Evolutionary conservation across 768 basidiomycete species (phyloP).

Genomic region (Hygrocybe coccinea): DNA sequence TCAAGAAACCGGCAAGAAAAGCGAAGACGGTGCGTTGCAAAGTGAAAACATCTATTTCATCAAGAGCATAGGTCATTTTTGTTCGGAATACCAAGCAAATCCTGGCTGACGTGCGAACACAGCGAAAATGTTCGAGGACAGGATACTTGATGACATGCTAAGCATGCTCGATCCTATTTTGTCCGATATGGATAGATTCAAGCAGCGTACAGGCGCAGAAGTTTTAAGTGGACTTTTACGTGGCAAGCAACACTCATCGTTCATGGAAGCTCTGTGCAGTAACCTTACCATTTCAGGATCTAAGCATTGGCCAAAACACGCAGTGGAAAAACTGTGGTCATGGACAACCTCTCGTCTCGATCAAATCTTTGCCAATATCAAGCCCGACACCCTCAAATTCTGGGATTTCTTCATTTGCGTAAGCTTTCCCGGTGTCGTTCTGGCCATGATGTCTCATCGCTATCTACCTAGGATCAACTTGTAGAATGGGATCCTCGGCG

Average conservation of each 20-base stretch:
- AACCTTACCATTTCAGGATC: conserved; percentile 45
- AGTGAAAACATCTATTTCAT: conserved; percentile 41
- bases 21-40: conserved; percentile 52
- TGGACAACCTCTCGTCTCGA: conserved; percentile 66
- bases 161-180: conserved; percentile 56
- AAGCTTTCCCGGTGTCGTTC: conserved; percentile 13
- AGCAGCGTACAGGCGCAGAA: conserved; percentile 71
- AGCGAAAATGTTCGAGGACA: conserved; percentile 66
- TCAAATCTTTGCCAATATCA: conserved; percentile 65
- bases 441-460: conserved; percentile 5
- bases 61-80: conserved; percentile 35
- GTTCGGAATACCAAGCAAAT: neutral
- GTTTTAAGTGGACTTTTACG: conserved; percentile 69
- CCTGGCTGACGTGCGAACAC: neutral
- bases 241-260: conserved; percentile 38
- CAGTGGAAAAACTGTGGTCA: conserved; percentile 56
- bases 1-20: conserved; percentile 68
- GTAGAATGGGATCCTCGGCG: conserved; percentile 77
- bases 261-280: neutral
- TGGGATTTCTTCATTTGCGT: conserved; percentile 69
- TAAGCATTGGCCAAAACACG: conserved; percentile 72
- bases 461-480: conserved; percentile 43
- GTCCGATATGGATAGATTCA: conserved; percentile 69
- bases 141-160: conserved; percentile 49
- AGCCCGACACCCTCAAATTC: conserved; percentile 75